A percentile compares a stretch with the other conserved stretches of the same genome.
Evolutionary conservation across 495 filamentous ascomycete species (phyloP).

Genomic region (Opeltia flavorubescens): DNA sequence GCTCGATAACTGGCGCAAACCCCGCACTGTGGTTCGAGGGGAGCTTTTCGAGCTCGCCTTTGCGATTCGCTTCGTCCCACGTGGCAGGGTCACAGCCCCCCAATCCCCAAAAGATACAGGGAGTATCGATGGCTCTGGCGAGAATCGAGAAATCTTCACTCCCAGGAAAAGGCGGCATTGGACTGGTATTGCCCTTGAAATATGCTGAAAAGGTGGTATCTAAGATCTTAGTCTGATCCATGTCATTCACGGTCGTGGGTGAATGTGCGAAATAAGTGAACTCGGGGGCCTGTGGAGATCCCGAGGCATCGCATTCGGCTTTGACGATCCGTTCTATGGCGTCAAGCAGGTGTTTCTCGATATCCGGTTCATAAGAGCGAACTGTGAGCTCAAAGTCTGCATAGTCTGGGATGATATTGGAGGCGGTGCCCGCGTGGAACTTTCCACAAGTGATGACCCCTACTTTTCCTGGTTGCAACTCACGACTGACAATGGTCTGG

Average conservation of each 20-base stretch:
- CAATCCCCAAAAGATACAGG: slow-evolving; percentile 42
- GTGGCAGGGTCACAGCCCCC: slow-evolving; percentile 33
- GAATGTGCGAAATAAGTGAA: slow-evolving; percentile 24
- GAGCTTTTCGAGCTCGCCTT: slow-evolving; percentile 26
- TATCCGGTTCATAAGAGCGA: slow-evolving; percentile 25
- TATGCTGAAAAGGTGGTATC: slow-evolving; percentile 27
- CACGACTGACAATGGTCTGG: slow-evolving; percentile 41
- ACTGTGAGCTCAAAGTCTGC: slow-evolving; percentile 36
- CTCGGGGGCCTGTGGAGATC: slow-evolving; percentile 24
- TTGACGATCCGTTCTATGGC: slow-evolving; percentile 38
- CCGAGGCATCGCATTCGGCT: slow-evolving; percentile 35
- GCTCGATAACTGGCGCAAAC: slow-evolving; percentile 45
- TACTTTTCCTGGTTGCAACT: slow-evolving; percentile 34
- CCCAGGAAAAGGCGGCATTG: slow-evolving; percentile 18
- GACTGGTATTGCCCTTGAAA: slow-evolving; percentile 24
- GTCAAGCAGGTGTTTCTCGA: slow-evolving; percentile 28
- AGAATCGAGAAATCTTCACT: slow-evolving; percentile 46
- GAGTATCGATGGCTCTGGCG: slow-evolving; percentile 34
- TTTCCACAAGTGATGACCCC: slow-evolving; percentile 41
- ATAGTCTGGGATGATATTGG: slow-evolving; percentile 41
- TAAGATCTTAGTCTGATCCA: slow-evolving; percentile 23
- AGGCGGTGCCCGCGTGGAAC: slow-evolving; percentile 35
- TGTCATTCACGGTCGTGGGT: slow-evolving; percentile 42
- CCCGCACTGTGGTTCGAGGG: slow-evolving; percentile 42
- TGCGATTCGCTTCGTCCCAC: slow-evolving; percentile 35